These are phyloP conservation scores for Cunninghamia lanceolata DNA, from an alignment of 75 land plant species.

Conservation along the genomic window DNA sequence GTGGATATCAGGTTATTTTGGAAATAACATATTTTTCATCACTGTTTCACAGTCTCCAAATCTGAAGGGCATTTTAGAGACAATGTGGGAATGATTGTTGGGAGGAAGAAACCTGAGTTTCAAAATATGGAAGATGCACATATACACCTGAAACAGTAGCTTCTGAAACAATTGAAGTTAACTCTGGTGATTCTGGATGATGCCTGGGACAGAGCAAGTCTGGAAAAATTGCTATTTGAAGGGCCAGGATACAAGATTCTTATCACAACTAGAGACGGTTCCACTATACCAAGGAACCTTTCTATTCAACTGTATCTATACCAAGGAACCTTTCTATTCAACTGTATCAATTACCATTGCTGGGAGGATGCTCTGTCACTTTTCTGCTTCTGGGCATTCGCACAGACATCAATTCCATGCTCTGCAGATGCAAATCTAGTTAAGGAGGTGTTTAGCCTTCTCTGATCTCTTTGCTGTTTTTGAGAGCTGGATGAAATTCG, in stretches of 20 bases:
- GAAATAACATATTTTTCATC: slow-evolving; percentile 37
- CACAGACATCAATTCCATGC: neutral
- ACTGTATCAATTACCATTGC: too few relatives aligned
- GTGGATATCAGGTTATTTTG: slow-evolving; percentile 29
- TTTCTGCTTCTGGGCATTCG: neutral
- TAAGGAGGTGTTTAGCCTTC: neutral
- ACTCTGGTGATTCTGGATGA: too few relatives aligned
- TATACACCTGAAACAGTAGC: neutral
- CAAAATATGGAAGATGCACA: neutral
- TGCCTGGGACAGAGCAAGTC: too few relatives aligned
- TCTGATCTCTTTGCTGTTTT: too few relatives aligned
- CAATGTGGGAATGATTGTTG: neutral
- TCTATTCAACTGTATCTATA: too few relatives aligned
- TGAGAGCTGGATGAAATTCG: too few relatives aligned
- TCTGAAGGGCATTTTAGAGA: too few relatives aligned
- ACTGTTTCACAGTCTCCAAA: slow-evolving; percentile 51
- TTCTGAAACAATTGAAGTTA: neutral
- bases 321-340: too few relatives aligned
- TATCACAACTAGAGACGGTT: too few relatives aligned
- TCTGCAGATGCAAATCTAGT: neutral
- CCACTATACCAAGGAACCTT: too few relatives aligned
- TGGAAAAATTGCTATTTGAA: too few relatives aligned
- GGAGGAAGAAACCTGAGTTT: neutral
- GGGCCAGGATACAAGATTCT: too few relatives aligned
- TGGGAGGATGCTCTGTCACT: neutral